A percentile compares a stretch with the other conserved stretches of the same genome.
Conservation (phyloP, 106 monocot genomes). For the Dendrobium catenatum region DNA sequence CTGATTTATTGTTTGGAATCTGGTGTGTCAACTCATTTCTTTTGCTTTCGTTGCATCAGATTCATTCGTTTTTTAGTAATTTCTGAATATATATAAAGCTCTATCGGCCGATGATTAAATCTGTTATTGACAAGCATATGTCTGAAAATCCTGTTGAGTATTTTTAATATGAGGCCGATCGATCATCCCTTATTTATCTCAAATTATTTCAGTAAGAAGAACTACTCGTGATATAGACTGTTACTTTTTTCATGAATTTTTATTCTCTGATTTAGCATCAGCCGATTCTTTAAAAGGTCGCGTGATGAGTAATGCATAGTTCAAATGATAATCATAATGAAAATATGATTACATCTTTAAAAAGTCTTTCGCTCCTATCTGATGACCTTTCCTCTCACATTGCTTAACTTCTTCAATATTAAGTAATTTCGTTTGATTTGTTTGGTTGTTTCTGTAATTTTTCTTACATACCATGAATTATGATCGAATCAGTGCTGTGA, state of each 20-base stretch:
- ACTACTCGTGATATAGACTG: too few relatives aligned
- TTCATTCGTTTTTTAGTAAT: neutral
- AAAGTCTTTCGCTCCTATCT: constrained; percentile 5
- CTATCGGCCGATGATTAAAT: neutral
- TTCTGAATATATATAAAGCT: neutral
- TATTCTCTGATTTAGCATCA: too few relatives aligned
- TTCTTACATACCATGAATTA: neutral
- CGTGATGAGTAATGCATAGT: neutral
- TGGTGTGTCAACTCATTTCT: neutral
- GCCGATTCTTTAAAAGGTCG: neutral
- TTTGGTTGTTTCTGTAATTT: neutral
- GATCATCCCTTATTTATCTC: too few relatives aligned
- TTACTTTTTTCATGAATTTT: too few relatives aligned
- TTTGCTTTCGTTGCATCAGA: neutral
- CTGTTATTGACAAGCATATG: constrained; percentile 4
- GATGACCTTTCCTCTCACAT: neutral
- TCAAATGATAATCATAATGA: neutral
- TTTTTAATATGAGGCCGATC: constrained; percentile 3
- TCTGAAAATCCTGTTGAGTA: constrained; percentile 3
- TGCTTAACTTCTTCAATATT: neutral
- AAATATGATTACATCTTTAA: neutral
- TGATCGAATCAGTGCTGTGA: neutral
- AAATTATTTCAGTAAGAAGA: too few relatives aligned
- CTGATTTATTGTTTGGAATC: neutral
- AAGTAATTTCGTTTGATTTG: neutral